These are phyloP conservation scores for Thelephora ganbajun DNA, from an alignment of 768 basidiomycete species.

Conservation along the genomic window DNA sequence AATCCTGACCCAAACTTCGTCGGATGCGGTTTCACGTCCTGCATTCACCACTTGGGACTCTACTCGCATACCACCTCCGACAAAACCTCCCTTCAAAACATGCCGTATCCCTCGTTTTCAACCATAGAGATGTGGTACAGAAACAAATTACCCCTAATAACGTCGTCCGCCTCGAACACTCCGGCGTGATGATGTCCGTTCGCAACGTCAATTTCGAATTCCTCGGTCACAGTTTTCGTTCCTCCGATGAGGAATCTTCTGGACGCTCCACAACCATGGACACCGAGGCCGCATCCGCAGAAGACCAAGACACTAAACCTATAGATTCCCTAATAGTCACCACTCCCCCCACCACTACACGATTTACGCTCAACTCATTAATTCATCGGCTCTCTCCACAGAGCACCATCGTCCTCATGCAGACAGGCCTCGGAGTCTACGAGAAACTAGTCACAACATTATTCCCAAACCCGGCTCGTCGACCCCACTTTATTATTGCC, in stretches of 20 bases:
- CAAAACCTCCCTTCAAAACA: slow-evolving; percentile 34
- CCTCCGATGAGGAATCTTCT: slow-evolving; percentile 10
- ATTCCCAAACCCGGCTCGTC: slow-evolving; percentile 56
- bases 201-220: slow-evolving; percentile 37
- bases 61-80: slow-evolving; percentile 72
- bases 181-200: slow-evolving; percentile 28
- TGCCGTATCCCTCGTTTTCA: slow-evolving; percentile 60
- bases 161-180: slow-evolving; percentile 33
- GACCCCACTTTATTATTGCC: slow-evolving; percentile 80
- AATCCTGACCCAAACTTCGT: background rate
- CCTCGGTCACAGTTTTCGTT: slow-evolving; percentile 15
- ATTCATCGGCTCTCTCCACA: slow-evolving; percentile 44
- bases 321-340: slow-evolving; percentile 78
- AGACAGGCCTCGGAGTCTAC: slow-evolving; percentile 91
- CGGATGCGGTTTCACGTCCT: slow-evolving; percentile 63
- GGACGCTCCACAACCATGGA: slow-evolving; percentile 10
- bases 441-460: slow-evolving; percentile 54
- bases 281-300: slow-evolving; percentile 1
- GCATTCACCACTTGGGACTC: slow-evolving; percentile 73
- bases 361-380: slow-evolving; percentile 42
- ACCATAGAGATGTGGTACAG: slow-evolving; percentile 25
- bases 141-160: slow-evolving; percentile 20
- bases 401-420: slow-evolving; percentile 83
- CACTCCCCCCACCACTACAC: slow-evolving; percentile 60
- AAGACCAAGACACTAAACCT: slow-evolving; percentile 1